Percentiles rank a stretch among this genome's conserved stretches.
phyloP scores from a whole-genome alignment of 176 grass and related monocot species.

The Musa troglodytarum region DNA sequence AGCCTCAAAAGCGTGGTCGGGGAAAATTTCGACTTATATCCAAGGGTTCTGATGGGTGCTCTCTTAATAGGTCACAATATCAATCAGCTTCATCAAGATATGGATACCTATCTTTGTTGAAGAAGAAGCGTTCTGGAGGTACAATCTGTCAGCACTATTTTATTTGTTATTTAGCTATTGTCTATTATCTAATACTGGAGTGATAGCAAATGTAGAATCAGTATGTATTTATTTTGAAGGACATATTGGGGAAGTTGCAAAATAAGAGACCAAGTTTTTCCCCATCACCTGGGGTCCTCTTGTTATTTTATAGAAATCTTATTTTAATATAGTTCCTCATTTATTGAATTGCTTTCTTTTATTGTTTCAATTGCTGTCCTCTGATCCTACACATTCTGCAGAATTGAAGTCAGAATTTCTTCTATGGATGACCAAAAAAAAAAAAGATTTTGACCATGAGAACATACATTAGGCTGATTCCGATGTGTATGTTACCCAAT shows the following conservation, averaged over 20 bases:
- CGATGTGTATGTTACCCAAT: too few species aligned
- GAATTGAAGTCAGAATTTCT: too few species aligned
- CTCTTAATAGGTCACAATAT: conserved; percentile 65
- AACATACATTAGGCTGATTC: too few species aligned
- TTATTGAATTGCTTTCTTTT: too few species aligned
- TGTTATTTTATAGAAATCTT: neutral
- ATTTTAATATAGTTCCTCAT: neutral
- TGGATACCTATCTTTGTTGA: conserved; percentile 81
- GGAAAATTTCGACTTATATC: conserved; percentile 57
- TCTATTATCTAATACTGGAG: neutral
- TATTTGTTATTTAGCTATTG: neutral
- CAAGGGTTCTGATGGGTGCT: conserved; percentile 50
- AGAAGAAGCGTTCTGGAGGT: conserved; percentile 88
- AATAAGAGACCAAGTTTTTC: neutral
- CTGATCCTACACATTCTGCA: too few species aligned
- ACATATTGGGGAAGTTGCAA: neutral
- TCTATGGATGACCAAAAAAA: too few species aligned
- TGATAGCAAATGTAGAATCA: neutral
- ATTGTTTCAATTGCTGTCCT: too few species aligned
- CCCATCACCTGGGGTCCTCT: neutral
- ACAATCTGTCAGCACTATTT: conserved; percentile 8
- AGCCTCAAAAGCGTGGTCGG: conserved; percentile 64
- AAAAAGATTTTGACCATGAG: too few species aligned
- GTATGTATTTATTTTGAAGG: neutral
- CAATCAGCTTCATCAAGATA: conserved; percentile 67